Conservation (phyloP, 495 filamentous ascomycete species). For the Xylaria telfairii region DNA sequence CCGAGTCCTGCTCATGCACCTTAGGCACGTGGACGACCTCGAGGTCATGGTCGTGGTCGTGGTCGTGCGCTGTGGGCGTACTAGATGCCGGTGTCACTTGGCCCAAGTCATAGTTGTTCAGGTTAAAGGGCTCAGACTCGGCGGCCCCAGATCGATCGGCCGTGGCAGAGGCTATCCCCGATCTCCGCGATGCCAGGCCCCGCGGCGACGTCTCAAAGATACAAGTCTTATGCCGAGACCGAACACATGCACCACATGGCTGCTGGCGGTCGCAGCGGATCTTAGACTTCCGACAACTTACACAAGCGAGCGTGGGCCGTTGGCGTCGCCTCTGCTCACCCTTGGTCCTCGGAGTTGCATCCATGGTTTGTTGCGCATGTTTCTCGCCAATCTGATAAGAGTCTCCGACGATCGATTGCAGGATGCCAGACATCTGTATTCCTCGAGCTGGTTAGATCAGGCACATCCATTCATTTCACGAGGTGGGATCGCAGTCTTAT, state of each 20-base stretch:
- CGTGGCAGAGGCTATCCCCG: constrained; percentile 19
- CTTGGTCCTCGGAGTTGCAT: background rate
- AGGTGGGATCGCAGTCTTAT: background rate
- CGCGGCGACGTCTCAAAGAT: constrained; percentile 41
- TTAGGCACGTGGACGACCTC: background rate
- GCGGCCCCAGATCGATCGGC: constrained; percentile 2
- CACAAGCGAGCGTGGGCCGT: constrained; percentile 41
- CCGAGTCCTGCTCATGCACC: background rate
- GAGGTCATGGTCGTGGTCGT: constrained; percentile 17
- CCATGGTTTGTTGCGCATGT: background rate
- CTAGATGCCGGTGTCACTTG: constrained; percentile 16
- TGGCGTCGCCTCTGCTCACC: constrained; percentile 17
- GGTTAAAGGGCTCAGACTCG: background rate
- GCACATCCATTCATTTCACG: background rate
- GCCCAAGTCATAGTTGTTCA: background rate
- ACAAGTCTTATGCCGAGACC: constrained; percentile 52
- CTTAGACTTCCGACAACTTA: constrained; percentile 55
- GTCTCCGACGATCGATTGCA: background rate
- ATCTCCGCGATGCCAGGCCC: constrained; percentile 32
- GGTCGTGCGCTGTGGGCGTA: constrained; percentile 34
- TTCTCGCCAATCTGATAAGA: background rate
- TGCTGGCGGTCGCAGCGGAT: constrained; percentile 56
- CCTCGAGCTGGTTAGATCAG: background rate
- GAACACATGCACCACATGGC: constrained; percentile 60
- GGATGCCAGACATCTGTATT: background rate